Conservation (phyloP, 352 stramenopile genomes). For the Plasmopara muralis region DNA sequence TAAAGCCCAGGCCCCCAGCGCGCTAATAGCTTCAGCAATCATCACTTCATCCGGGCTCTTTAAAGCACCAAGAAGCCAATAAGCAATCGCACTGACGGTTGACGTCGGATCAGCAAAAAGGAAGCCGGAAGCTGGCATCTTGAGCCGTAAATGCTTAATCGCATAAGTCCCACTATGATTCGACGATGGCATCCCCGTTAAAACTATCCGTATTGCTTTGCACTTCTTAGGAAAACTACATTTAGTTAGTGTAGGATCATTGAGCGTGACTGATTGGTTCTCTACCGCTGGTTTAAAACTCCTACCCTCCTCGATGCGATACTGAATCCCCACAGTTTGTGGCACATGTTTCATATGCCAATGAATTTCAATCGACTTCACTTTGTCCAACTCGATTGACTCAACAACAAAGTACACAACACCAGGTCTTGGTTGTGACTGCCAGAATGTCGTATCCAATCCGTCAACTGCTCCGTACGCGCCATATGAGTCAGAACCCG, state of each 20-base stretch:
- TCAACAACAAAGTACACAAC: conserved; percentile 46
- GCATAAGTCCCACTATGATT: conserved; percentile 70
- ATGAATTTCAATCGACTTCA: conserved; percentile 56
- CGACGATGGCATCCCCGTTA: conserved; percentile 48
- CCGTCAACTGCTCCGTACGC: conserved; percentile 53
- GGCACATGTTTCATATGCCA: conserved; percentile 70
- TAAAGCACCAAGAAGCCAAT: conserved; percentile 56
- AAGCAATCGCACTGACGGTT: conserved; percentile 49
- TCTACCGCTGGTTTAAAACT: conserved; percentile 39
- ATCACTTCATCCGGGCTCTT: conserved; percentile 43
- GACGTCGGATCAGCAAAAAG: conserved; percentile 58
- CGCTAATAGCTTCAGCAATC: conserved; percentile 51
- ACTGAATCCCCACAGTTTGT: conserved; percentile 51
- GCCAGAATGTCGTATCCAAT: conserved; percentile 59
- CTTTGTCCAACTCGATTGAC: conserved; percentile 26
- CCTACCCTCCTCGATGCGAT: conserved; percentile 29
- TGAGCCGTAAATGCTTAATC: conserved; percentile 59
- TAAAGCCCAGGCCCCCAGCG: conserved; percentile 65
- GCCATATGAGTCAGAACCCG: conserved; percentile 37
- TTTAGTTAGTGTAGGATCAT: conserved; percentile 30
- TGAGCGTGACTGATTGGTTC: conserved; percentile 13
- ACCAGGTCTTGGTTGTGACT: conserved; percentile 50
- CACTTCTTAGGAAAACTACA: conserved; percentile 36
- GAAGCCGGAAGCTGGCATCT: conserved; percentile 43
- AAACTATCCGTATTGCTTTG: conserved; percentile 48